Evolutionary conservation across 208 protist species (phyloP), one percentile per base, ranked within the genome.

Genomic region (Trypanosoma platydactyli): DNA sequence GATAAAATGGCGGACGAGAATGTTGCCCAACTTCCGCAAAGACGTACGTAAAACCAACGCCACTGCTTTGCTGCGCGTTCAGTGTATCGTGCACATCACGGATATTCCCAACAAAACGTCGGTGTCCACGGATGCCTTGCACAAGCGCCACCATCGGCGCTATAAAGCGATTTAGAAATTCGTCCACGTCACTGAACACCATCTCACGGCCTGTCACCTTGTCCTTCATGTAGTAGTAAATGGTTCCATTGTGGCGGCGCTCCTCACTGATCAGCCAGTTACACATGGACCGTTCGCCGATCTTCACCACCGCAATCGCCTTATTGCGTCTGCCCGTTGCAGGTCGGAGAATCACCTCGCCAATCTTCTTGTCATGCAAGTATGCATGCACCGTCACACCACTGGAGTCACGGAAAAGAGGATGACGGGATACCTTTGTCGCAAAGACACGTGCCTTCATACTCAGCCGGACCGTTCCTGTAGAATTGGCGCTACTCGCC

Each of bases 311-410:
- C 45, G 79, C 89, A 59, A 87, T 73, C 12, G 80, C 81, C 15
- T 76, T 76, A 46, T 80, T 81, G 54, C 76, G 66, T 11, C 56
- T 55, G 9, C 68, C 53, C 13, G 52, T 65, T 16, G 73, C 65
- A n/a, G 82, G 83, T 4, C 89, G 86, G 46, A 95, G 69, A 30
- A 95, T 69, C 13, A 84, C 68, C 72, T 95, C 86, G 15, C 89
- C 89, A 56, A 95, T 89, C 27, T 90, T 76, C 64, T 90, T 91
- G 58, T 89, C 83, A 29, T 77, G 82, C 45, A 95, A 79, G 66
- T 86, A 80, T 54, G 81, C 72, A 18, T 71, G 54, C 27, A 81
- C 73, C 4, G 71, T 67, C 22, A 51, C 76, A 49, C 80, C 82
- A 50, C 66, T 76, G 5, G 86, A 66, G 59, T 88, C 81, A 49